Evolutionary conservation across 2,329 filamentous ascomycete genomes (phyloP), one percentile per base, ranked within the genome.

Genomic region (Colletotrichum sp.): DNA sequence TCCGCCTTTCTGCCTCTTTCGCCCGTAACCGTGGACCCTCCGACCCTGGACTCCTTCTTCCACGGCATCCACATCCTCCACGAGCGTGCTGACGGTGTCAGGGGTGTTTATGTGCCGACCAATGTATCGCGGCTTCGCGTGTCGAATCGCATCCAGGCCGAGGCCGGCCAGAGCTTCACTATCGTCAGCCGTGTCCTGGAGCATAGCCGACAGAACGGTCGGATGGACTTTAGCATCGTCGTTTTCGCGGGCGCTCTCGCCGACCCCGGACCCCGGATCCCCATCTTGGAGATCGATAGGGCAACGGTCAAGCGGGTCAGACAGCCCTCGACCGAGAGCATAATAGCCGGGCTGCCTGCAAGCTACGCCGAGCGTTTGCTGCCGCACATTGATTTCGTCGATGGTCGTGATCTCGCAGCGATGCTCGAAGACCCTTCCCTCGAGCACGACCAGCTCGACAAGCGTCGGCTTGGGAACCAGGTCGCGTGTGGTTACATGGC

Each of bases 81-180:
- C 34, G 63, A 66, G n/a, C 63, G 34, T 24, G 62, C 62, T 15
- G 62, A 64, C 62, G 32, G 62, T 18, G 62, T 64, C 28, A 66
- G 63, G 18, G 34, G 34, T n/a, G 63, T 49, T 18, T 66, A 44
- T 66, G 81, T 83, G 81, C 81, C 82, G 16, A 83, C 80, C 60
- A 81, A 83, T 69, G 75, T 83, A 44, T 79, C 78, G 21, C 79
- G 81, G 12, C 72, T 83, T 13, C 80, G 81, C 36, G 78, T 83
- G 57, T 83, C 81, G 7, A 83, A 83, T 69, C 77, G 72, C 4
- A 82, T 83, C 15, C 78, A 79, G 4, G 39, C 75, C 9, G 73
- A 63, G 7, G 34, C 72, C 6, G 71, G 79, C 24, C 79, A 78
- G 44, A 65, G 77, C 7, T 77, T 82, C 32, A 77, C 70, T 12